Conservation (phyloP, 352 stramenopile species). For the Phytophthora ramorum region DNA sequence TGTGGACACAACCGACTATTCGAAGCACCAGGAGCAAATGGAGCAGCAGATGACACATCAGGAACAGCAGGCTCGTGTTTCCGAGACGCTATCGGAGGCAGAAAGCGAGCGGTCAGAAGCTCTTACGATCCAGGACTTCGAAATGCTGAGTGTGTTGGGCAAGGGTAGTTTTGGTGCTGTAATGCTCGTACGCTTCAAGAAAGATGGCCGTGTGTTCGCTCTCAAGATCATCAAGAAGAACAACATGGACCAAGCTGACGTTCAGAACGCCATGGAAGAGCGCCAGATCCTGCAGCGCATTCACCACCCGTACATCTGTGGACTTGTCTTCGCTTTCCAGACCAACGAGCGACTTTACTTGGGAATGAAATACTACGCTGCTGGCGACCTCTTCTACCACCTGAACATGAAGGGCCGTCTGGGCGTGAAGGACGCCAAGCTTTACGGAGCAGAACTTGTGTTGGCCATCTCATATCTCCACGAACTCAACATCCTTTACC, state of each 20-base stretch:
- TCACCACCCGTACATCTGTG: slow-evolving; percentile 90
- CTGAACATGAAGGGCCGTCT: slow-evolving; percentile 85
- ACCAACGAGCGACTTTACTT: slow-evolving; percentile 90
- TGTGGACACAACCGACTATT: slow-evolving; percentile 42
- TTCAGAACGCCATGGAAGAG: slow-evolving; percentile 90
- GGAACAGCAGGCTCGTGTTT: slow-evolving; percentile 15
- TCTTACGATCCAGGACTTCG: slow-evolving; percentile 91
- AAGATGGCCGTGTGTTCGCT: slow-evolving; percentile 87
- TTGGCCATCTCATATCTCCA: slow-evolving; percentile 91
- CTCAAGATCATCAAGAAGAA: slow-evolving; percentile 93
- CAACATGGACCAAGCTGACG: slow-evolving; percentile 87
- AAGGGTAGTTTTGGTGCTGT: slow-evolving; percentile 90
- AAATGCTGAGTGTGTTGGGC: slow-evolving; percentile 89
- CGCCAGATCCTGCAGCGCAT: slow-evolving; percentile 90
- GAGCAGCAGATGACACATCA: slow-evolving; percentile 22
- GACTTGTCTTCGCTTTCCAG: slow-evolving; percentile 89
- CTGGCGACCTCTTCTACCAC: slow-evolving; percentile 90
- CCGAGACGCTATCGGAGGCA: slow-evolving; percentile 11
- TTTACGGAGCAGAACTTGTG: slow-evolving; percentile 88
- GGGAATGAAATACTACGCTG: slow-evolving; percentile 92
- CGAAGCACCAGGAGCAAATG: slow-evolving; percentile 39
- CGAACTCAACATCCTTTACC: slow-evolving; percentile 90
- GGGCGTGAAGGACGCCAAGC: slow-evolving; percentile 62
- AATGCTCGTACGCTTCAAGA: slow-evolving; percentile 91
- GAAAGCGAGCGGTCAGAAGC: slow-evolving; percentile 45